A percentile compares a stretch with the other conserved stretches of the same genome.
Evolutionary conservation across 495 filamentous ascomycete genomes (phyloP).

Genomic region (Pseudomonodictys pantanalensis): DNA sequence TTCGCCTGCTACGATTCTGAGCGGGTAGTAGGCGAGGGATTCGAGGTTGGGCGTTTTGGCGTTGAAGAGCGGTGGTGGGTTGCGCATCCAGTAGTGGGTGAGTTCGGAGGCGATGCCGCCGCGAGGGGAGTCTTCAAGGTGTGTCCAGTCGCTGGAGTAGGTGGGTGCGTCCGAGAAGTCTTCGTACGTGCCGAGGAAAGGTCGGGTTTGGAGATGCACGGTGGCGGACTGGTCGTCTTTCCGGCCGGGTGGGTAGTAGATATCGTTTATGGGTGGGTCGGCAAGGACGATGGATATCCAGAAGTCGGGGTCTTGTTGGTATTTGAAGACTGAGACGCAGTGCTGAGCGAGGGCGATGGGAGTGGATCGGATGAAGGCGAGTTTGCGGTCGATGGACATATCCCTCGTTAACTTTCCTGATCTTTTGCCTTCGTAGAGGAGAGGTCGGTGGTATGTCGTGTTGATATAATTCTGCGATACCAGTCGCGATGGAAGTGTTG

Average conservation of each 20-base stretch:
- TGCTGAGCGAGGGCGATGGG: background rate
- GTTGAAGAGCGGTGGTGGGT: constrained; percentile 4
- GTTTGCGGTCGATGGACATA: background rate
- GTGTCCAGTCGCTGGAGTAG: background rate
- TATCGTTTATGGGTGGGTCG: background rate
- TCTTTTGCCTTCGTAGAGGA: background rate
- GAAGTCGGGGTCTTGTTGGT: background rate
- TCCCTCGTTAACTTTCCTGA: background rate
- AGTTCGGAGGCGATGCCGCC: constrained; percentile 7
- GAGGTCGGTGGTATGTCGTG: background rate
- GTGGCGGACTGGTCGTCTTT: background rate
- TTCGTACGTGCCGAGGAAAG: constrained; percentile 16
- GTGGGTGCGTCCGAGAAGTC: constrained; percentile 1
- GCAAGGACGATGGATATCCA: background rate
- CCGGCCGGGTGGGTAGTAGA: background rate
- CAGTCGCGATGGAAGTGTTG: background rate
- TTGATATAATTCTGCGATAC: background rate
- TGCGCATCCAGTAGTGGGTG: constrained; percentile 4
- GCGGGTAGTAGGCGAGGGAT: constrained; percentile 16
- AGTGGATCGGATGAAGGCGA: background rate
- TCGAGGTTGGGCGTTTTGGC: background rate
- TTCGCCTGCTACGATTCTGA: constrained; percentile 23
- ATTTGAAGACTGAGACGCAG: background rate
- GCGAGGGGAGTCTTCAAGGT: background rate
- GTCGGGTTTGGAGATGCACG: background rate